Conservation (phyloP, 2,329 filamentous ascomycete species). For the Aciculosporium take region DNA sequence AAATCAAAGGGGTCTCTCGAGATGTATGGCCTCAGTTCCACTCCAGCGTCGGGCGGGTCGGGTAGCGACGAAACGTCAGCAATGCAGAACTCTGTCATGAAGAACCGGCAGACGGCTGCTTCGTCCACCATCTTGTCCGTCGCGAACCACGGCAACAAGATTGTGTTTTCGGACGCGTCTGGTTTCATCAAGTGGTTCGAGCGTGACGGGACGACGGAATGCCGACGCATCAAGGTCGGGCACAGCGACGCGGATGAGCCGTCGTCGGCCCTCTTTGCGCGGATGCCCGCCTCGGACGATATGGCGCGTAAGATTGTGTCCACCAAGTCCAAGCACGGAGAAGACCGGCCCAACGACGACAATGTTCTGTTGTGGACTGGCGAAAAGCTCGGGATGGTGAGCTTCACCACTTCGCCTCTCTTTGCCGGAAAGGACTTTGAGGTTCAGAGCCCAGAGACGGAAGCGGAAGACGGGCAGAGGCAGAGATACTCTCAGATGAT, state of each 20-base stretch:
- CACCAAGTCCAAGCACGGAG: conserved; percentile 26
- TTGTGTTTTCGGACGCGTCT: conserved; percentile 73
- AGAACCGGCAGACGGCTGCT: conserved; percentile 74
- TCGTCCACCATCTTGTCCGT: conserved; percentile 71
- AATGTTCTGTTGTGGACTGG: conserved; percentile 80
- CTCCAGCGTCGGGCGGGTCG: conserved; percentile 14
- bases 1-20: conserved; percentile 84
- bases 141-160: conserved; percentile 62
- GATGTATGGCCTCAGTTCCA: conserved; percentile 51
- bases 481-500: conserved; percentile 54
- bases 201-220: conserved; percentile 57
- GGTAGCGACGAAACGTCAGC: conserved; percentile 12
- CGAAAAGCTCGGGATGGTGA: conserved; percentile 62
- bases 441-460: conserved; percentile 29
- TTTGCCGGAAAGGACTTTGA: conserved; percentile 39
- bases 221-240: conserved; percentile 39
- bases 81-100: conserved; percentile 37
- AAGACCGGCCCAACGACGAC: conserved; percentile 35
- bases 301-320: conserved; percentile 70
- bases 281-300: conserved; percentile 43
- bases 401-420: conserved; percentile 39
- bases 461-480: conserved; percentile 37
- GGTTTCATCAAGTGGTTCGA: conserved; percentile 86
- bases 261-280: conserved; percentile 36
- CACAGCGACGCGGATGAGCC: conserved; percentile 34